Percentiles rank a stretch among this genome's conserved stretches.
Conservation (phyloP, 2,329 filamentous ascomycete species). For the Colletotrichum salicis region DNA sequence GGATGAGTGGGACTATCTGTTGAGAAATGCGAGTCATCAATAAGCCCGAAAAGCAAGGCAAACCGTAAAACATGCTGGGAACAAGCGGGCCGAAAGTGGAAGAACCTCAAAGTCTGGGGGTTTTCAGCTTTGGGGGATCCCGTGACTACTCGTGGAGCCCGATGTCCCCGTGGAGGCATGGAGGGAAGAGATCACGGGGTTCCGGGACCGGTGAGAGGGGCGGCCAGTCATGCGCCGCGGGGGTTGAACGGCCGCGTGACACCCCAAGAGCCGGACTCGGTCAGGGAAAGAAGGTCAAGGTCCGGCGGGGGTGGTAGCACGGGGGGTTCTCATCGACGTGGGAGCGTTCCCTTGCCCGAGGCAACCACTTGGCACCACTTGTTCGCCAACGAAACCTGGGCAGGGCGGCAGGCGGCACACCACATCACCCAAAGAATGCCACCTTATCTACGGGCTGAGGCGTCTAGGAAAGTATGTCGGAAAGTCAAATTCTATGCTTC, state of each 20-base stretch:
- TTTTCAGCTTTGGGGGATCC: conserved; percentile 6
- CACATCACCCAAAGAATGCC: background rate
- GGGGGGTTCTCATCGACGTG: background rate
- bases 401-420: background rate
- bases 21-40: conserved; percentile 6
- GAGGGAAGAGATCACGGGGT: conserved; percentile 12
- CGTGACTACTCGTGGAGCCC: conserved; percentile 13
- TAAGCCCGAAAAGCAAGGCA: background rate
- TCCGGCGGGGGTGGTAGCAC: background rate
- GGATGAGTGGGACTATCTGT: background rate
- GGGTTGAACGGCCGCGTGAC: conserved; percentile 28
- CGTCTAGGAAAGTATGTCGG: conserved; percentile 16
- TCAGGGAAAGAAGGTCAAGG: conserved; percentile 12
- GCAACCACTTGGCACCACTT: conserved; percentile 9
- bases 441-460: conserved; percentile 12
- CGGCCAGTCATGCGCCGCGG: conserved; percentile 34
- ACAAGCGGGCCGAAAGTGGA: too few species aligned
- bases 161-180: conserved; percentile 4
- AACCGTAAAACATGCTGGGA: background rate
- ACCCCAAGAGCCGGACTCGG: conserved; percentile 31
- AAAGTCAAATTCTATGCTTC: conserved; percentile 18
- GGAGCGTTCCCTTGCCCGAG: background rate
- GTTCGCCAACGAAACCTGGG: background rate
- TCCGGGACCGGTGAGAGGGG: conserved; percentile 33
- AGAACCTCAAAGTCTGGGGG: background rate